Conservation (phyloP, 805 yeast genomes). For the Ogataea parapolymorpha region DNA sequence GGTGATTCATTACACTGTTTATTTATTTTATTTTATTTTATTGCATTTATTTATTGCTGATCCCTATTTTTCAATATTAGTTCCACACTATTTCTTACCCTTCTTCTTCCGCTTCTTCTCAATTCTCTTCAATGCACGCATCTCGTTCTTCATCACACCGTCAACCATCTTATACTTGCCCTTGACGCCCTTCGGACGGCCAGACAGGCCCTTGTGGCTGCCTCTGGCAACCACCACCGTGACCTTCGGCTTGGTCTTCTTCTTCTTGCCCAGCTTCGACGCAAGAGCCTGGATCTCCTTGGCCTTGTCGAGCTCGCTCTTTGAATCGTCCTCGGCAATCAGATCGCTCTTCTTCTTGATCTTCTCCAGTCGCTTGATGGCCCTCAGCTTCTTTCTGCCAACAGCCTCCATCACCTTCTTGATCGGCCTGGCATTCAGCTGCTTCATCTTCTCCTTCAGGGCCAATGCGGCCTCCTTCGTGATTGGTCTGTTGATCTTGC, state of each 20-base stretch:
- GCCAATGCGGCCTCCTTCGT: conserved; percentile 91
- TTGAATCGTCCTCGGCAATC: conserved; percentile 81
- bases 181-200: conserved; percentile 95
- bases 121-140: conserved; percentile 85
- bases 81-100: conserved; percentile 12
- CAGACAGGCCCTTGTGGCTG: conserved; percentile 76
- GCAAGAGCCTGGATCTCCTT: conserved; percentile 86
- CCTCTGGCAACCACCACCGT: conserved; percentile 89
- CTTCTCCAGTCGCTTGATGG: conserved; percentile 80
- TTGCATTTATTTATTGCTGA: not conserved
- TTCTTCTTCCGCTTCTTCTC: conserved; percentile 78
- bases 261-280: conserved; percentile 74
- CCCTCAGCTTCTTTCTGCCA: conserved; percentile 94
- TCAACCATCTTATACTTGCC: conserved; percentile 99
- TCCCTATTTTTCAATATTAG: too few relatives aligned
- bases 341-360: conserved; percentile 89
- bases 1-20: conserved; percentile 7
- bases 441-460: conserved; percentile 67
- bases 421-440: conserved; percentile 94
- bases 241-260: conserved; percentile 69
- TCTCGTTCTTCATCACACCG: conserved; percentile 96
- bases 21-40: not conserved
- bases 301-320: conserved; percentile 91
- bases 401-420: conserved; percentile 98
- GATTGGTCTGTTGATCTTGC: conserved; percentile 83